Evolutionary conservation across 305 asterid species (phyloP).

Genomic region (Fraxinus sp.): DNA sequence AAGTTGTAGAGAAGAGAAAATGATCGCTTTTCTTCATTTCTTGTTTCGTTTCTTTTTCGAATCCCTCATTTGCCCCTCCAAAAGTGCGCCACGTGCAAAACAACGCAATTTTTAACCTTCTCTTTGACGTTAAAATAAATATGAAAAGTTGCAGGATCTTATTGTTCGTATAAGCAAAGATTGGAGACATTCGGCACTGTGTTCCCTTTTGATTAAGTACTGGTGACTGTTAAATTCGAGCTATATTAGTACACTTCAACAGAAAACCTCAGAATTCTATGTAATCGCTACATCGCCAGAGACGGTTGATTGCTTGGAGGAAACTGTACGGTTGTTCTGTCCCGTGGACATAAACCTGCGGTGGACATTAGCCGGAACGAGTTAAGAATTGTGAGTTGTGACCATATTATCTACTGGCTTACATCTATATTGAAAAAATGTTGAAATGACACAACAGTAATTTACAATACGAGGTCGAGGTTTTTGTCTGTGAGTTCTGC

Average conservation of each 20-base stretch:
- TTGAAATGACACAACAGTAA: no score
- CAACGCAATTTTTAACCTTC: background rate
- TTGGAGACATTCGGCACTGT: background rate
- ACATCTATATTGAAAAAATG: background rate
- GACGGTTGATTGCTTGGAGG: background rate
- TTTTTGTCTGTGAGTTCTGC: slow-evolving; percentile 82
- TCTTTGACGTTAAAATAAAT: background rate
- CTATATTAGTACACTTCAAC: background rate
- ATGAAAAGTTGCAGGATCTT: background rate
- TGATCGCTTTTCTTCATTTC: background rate
- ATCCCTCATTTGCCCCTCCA: background rate
- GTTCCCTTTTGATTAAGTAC: background rate
- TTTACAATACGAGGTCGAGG: slow-evolving; percentile 52
- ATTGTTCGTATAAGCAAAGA: background rate
- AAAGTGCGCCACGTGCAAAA: background rate
- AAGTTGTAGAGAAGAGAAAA: background rate
- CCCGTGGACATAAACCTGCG: background rate
- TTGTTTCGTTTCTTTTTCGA: background rate
- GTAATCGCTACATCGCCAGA: background rate
- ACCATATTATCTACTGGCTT: background rate
- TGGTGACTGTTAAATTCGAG: background rate
- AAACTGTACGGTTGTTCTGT: background rate
- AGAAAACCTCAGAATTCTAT: background rate
- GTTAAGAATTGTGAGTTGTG: background rate
- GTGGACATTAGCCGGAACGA: background rate